A percentile compares a stretch with the other conserved stretches of the same genome.
phyloP scores from a whole-genome alignment of 768 basidiomycete genomes.

The Agrocybe pediades region DNA sequence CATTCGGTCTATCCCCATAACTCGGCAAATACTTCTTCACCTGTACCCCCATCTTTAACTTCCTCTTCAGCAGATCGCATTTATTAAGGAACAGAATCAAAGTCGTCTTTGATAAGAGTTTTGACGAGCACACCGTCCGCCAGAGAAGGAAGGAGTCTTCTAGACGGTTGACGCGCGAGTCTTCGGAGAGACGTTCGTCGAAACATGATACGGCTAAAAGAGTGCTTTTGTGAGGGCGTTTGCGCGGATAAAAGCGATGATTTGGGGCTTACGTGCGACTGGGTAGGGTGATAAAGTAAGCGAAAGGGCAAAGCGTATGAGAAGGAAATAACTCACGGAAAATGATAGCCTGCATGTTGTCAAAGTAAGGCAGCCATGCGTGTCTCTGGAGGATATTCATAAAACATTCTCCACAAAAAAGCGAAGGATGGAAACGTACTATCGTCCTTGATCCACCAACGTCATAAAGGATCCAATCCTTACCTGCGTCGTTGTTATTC shows the following conservation, averaged over 20 bases:
- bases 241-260: no score
- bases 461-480: constrained; percentile 70
- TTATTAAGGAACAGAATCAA: constrained; percentile 80
- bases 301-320: constrained; percentile 9
- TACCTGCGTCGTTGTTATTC: constrained; percentile 33
- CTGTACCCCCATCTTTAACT: constrained; percentile 45
- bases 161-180: constrained; percentile 62
- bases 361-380: constrained; percentile 75
- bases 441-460: constrained; percentile 66
- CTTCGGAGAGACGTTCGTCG: constrained; percentile 53
- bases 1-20: constrained; percentile 66
- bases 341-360: constrained; percentile 74
- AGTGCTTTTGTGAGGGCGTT: constrained; percentile 21
- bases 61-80: constrained; percentile 59
- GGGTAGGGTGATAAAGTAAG: constrained; percentile 1
- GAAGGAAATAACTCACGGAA: constrained; percentile 57
- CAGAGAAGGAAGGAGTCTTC: constrained; percentile 76
- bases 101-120: constrained; percentile 58
- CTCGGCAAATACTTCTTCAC: constrained; percentile 60
- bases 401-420: neutral
- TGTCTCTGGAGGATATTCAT: constrained; percentile 45
- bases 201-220: constrained; percentile 43
- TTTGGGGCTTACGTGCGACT: constrained; percentile 52
- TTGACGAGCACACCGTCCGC: constrained; percentile 60
- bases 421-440: constrained; percentile 31